phyloP scores from a whole-genome alignment of 148 eudicot genomes.

The Rhododendron vialii region DNA sequence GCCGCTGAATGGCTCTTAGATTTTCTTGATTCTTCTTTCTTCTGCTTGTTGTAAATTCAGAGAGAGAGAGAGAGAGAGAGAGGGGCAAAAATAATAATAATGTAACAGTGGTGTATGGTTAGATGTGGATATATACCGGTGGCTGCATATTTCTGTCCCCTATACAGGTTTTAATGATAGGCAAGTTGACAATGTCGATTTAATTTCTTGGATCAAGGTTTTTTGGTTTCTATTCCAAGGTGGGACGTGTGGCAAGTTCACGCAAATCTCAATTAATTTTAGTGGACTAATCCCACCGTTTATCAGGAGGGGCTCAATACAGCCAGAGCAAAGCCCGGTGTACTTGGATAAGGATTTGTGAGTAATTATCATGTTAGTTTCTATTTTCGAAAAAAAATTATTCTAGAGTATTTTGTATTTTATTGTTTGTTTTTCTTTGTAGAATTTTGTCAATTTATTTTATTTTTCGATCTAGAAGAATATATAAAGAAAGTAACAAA shows the following conservation, averaged over 20 bases:
- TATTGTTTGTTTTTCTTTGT: not conserved
- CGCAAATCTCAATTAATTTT: not conserved
- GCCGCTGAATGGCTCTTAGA: not conserved
- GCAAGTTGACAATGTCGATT: slow-evolving; percentile 15
- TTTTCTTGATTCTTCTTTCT: not conserved
- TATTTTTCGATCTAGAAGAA: no score
- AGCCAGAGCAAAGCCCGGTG: not conserved
- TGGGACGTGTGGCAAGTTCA: not conserved
- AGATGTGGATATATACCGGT: slow-evolving; percentile 37
- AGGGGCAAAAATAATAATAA: not conserved
- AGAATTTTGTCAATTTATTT: no score
- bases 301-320: not conserved
- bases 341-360: not conserved
- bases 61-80: slow-evolving; percentile 17
- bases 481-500: no score
- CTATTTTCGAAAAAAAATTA: not conserved
- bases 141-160: slow-evolving; percentile 12
- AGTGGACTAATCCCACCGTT: no score
- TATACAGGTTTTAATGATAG: slow-evolving; percentile 19
- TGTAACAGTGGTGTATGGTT: slow-evolving; percentile 10
- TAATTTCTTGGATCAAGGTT: not conserved
- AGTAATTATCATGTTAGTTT: not conserved
- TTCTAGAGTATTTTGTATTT: no score
- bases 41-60: not conserved
- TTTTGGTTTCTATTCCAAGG: not conserved